Conservation (phyloP, 768 basidiomycete genomes). For the Pulveroboletus sp. region DNA sequence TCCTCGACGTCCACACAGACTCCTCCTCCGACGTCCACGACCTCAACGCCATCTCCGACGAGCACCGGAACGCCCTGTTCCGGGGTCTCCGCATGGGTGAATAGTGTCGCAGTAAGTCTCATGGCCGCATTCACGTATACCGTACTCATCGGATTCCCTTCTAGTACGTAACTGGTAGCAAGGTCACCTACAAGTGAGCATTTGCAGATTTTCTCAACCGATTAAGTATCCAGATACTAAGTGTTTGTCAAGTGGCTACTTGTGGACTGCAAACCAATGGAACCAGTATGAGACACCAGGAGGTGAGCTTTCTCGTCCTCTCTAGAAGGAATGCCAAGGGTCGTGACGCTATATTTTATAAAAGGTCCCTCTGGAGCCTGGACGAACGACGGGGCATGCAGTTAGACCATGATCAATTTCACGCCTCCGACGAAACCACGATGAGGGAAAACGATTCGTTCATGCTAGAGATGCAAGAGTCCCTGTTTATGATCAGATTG, state of each 20-base stretch:
- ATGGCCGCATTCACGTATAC: not conserved
- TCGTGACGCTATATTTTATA: not conserved
- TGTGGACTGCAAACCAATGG: slow-evolving; percentile 51
- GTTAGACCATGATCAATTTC: not conserved
- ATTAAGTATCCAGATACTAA: not conserved
- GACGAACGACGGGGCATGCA: slow-evolving; percentile 56
- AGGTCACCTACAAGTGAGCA: slow-evolving; percentile 42
- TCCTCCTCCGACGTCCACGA: not conserved
- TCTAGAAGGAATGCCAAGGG: not conserved
- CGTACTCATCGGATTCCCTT: not conserved
- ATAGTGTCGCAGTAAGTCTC: slow-evolving; percentile 33
- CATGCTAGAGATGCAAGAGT: not conserved
- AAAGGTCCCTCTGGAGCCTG: slow-evolving; percentile 51
- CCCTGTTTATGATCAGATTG: not conserved
- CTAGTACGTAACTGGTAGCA: slow-evolving; percentile 41
- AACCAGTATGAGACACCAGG: slow-evolving; percentile 35
- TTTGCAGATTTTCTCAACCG: not conserved
- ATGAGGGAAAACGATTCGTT: not conserved
- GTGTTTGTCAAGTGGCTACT: slow-evolving; percentile 33
- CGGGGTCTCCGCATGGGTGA: slow-evolving; percentile 41
- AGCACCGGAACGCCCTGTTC: slow-evolving; percentile 32
- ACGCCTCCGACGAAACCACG: not conserved
- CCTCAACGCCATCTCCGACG: slow-evolving; percentile 13
- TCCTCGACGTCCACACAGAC: not conserved
- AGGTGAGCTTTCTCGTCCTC: slow-evolving; percentile 13